Conservation (phyloP, 768 basidiomycete species). For the Boletellus ananiceps region DNA sequence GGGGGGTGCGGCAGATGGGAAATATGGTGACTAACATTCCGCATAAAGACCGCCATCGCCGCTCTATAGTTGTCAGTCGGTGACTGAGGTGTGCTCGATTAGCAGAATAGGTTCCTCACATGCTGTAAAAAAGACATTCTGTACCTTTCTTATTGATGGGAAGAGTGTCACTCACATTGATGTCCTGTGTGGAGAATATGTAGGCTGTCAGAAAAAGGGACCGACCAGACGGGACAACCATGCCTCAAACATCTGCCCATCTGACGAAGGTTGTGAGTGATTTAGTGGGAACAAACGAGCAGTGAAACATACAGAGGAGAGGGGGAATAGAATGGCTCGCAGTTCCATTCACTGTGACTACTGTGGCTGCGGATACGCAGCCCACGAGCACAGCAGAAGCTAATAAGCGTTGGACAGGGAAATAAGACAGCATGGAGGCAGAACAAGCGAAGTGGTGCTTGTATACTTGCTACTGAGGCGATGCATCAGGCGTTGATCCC, state of each 20-base stretch:
- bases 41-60: constrained; percentile 64
- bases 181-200: constrained; percentile 38
- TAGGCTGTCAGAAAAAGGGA: neutral
- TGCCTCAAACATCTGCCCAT: constrained; percentile 59
- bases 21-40: constrained; percentile 38
- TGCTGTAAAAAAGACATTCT: constrained; percentile 25
- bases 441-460: neutral
- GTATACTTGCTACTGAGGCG: neutral
- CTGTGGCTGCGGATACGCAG: constrained; percentile 14
- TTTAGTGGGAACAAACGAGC: neutral
- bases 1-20: neutral
- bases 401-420: neutral
- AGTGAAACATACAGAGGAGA: constrained; percentile 39
- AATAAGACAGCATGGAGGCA: constrained; percentile 2
- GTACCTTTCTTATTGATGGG: neutral
- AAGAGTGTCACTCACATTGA: constrained; percentile 42
- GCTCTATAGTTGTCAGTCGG: constrained; percentile 38
- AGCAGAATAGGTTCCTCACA: constrained; percentile 21
- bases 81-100: neutral
- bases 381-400: neutral
- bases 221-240: neutral
- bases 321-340: constrained; percentile 50
- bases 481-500: neutral
- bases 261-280: constrained; percentile 19
- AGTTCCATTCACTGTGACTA: constrained; percentile 41